Evolutionary conservation across 257 asterid species (phyloP).

Genomic region (Nicotiana undulata): DNA sequence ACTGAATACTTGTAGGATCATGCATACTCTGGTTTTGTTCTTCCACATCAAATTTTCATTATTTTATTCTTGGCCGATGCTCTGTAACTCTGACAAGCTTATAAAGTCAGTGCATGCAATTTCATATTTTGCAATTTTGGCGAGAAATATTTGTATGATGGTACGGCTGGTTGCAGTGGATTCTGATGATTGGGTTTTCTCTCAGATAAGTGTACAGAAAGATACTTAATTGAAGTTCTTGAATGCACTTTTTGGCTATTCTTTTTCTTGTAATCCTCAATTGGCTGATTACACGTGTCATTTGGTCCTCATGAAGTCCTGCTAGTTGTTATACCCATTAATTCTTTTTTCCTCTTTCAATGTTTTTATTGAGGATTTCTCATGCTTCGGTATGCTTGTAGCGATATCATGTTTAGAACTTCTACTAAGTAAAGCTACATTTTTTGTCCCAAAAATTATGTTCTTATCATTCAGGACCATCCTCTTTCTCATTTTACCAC

Average conservation of each 20-base stretch:
- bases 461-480: neutral
- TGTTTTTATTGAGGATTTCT: neutral
- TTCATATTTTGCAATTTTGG: neutral
- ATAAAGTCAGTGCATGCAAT: neutral
- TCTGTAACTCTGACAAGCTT: neutral
- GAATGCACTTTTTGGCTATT: neutral
- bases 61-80: neutral
- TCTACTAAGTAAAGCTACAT: neutral
- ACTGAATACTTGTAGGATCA: neutral
- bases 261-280: neutral
- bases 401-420: neutral
- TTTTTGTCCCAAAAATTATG: slow-evolving; percentile 3
- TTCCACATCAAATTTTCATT: neutral
- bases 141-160: neutral
- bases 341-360: neutral
- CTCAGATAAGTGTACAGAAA: neutral
- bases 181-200: neutral
- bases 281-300: neutral
- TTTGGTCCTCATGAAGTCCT: neutral
- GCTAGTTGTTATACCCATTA: neutral
- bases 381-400: neutral
- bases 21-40: neutral
- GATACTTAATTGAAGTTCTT: neutral
- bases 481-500: neutral
- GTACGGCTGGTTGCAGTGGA: neutral